phyloP scores from a whole-genome alignment of 192 early-diverging fungal species.

The Radiomyces spectabilis region DNA sequence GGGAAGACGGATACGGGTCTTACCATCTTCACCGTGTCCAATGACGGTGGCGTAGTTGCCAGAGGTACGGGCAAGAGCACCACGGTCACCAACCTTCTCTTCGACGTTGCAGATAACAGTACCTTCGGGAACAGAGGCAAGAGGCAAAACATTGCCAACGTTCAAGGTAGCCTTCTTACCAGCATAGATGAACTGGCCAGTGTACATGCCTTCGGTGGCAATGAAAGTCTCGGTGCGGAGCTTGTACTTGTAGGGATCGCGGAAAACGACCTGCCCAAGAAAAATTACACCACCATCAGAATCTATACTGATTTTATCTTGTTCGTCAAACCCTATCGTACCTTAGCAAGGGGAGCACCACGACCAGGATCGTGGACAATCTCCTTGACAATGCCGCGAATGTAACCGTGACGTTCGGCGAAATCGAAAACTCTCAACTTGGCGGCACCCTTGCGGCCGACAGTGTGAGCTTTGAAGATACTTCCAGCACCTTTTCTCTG shows the following conservation, averaged over 20 bases:
- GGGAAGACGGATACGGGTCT: conserved; percentile 94
- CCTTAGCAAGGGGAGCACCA: conserved; percentile 92
- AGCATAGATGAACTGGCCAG: conserved; percentile 97
- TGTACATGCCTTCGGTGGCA: conserved; percentile 97
- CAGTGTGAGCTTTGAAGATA: conserved; percentile 96
- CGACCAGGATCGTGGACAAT: conserved; percentile 97
- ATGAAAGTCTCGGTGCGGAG: conserved; percentile 84
- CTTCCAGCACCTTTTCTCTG: conserved; percentile 92
- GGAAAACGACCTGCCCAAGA: conserved; percentile 14
- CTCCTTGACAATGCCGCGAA: conserved; percentile 96
- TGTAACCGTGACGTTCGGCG: conserved; percentile 95
- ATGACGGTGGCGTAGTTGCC: conserved; percentile 98
- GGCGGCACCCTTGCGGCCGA: conserved; percentile 90
- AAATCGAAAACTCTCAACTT: conserved; percentile 90
- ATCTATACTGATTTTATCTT: background rate
- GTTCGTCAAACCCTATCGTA: conserved; percentile 33
- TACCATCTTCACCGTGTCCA: conserved; percentile 94
- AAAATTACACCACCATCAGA: background rate
- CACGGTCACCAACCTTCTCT: conserved; percentile 93
- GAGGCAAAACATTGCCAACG: conserved; percentile 91
- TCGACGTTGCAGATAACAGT: conserved; percentile 89
- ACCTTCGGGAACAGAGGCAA: conserved; percentile 94
- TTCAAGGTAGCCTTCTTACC: conserved; percentile 91
- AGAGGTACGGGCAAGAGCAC: conserved; percentile 86
- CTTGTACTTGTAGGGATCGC: conserved; percentile 55